Base-by-base conservation (phyloP, 1,284 basidiomycete species). In the Microbotryum lychnidis-dioicae region DNA sequence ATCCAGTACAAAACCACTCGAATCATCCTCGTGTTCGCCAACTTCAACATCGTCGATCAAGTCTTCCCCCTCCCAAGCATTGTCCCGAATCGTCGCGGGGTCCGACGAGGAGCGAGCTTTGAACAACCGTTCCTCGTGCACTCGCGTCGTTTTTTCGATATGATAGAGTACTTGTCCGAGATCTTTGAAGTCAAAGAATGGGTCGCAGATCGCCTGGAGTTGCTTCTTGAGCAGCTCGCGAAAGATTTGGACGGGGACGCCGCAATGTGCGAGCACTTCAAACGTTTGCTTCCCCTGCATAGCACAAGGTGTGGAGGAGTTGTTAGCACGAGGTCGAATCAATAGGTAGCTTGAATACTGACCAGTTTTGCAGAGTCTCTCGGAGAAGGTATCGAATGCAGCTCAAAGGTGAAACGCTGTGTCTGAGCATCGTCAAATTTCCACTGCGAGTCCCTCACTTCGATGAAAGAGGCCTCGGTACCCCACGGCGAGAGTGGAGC, bases 361-460 rank as follows among this genome's bases (percentile, higher is more conserved):
- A 57, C 56, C 16, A 63, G 33, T 42, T 59, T 66, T 2, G 59
- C 47, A 0, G 42, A 50, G 0, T 37, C 45, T 49, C 50, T 58
- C 0, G 46, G 51, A 27, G 33, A 47, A n/a, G 65, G 65, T 3
- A 61, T 46, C 29, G 49, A 56, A 46, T 63, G 65, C 5, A 66
- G 48, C 37, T 73, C 62, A 61, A 74, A 56, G 50, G 63, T 48
- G 60, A 56, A 60, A 33, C 42, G 1, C 49, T 53, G 14, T 53
- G 67, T 44, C 58, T 65, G 27, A 23, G 52, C 1, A 42, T 69
- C 54, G 12, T 68, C 47, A 53, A 70, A 70, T 63, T 74, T 74
- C 54, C 66, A 69, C 50, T 73, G 72, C 9, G 65, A 67, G 44
- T 67, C 65, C 6, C 73, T 66, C 16, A 73, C 57, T 45, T 67